Conservation (phyloP, 2,329 filamentous ascomycete species). For the Diaporthe nobilis region DNA sequence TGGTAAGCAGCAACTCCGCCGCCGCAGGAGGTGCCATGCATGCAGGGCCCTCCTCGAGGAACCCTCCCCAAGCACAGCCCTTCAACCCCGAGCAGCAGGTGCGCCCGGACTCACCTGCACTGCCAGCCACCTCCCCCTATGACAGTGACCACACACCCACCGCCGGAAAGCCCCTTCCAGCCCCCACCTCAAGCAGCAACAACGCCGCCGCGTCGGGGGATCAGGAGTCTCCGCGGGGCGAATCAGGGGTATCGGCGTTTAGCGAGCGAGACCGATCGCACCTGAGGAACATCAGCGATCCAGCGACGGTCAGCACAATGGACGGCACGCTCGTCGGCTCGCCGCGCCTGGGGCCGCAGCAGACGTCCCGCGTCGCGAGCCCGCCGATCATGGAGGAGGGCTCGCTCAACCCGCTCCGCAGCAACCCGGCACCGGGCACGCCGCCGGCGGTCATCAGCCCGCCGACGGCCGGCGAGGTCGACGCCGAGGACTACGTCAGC, state of each 20-base stretch:
- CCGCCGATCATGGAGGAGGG: conserved; percentile 36
- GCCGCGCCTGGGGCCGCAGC: conserved; percentile 29
- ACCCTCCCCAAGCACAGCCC: conserved; percentile 15
- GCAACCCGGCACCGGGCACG: conserved; percentile 34
- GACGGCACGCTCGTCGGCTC: conserved; percentile 37
- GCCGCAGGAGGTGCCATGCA: conserved; percentile 39
- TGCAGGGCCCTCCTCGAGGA: conserved; percentile 35
- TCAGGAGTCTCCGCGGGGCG: conserved; percentile 44
- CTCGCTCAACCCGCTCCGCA: conserved; percentile 12
- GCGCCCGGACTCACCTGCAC: conserved; percentile 37
- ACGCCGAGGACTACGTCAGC: conserved; percentile 48
- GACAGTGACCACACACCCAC: conserved; percentile 42
- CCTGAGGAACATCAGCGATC: conserved; percentile 58
- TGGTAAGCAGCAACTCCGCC: conserved; percentile 45
- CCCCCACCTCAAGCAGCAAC: conserved; percentile 32
- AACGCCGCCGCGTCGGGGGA: conserved; percentile 38
- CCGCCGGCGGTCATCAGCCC: conserved; percentile 47
- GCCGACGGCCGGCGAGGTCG: conserved; percentile 45
- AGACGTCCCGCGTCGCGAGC: conserved; percentile 20
- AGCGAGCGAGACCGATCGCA: conserved; percentile 58
- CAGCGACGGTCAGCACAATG: conserved; percentile 54
- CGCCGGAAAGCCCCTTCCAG: conserved; percentile 41
- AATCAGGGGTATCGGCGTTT: conserved; percentile 58
- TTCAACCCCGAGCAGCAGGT: conserved; percentile 2
- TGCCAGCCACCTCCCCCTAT: conserved; percentile 41